These are phyloP conservation scores for Mycena epipterygia DNA, from an alignment of 768 basidiomycete genomes.

Conservation along the genomic window DNA sequence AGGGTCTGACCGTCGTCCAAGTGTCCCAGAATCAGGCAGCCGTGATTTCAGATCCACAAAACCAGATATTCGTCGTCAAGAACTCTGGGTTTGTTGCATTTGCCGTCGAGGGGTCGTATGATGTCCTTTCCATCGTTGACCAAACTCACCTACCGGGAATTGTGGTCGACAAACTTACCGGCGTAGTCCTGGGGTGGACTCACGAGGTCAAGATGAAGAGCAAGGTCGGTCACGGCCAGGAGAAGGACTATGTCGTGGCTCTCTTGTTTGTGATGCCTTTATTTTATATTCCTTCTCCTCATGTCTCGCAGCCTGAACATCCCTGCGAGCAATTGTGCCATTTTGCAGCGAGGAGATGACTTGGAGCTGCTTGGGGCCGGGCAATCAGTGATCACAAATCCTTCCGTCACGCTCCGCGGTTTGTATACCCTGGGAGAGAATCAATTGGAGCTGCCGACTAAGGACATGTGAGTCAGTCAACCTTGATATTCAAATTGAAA, in stretches of 20 bases:
- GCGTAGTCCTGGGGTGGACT: constrained; percentile 71
- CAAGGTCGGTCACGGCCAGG: constrained; percentile 54
- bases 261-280: constrained; percentile 70
- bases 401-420: constrained; percentile 85
- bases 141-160: constrained; percentile 80
- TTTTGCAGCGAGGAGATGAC: constrained; percentile 86
- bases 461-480: constrained; percentile 74
- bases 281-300: background rate
- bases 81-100: constrained; percentile 85
- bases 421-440: constrained; percentile 87
- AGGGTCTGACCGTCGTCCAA: constrained; percentile 86
- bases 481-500: background rate
- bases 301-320: constrained; percentile 72
- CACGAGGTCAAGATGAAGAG: constrained; percentile 87
- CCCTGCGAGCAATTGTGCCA: constrained; percentile 89
- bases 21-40: constrained; percentile 90
- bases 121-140: constrained; percentile 85
- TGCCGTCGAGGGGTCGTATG: constrained; percentile 82
- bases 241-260: constrained; percentile 82
- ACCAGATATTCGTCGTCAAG: constrained; percentile 82
- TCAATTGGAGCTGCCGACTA: constrained; percentile 89
- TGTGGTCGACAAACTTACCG: constrained; percentile 75
- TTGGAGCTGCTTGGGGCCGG: constrained; percentile 84
- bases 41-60: constrained; percentile 81
- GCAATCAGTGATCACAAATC: constrained; percentile 88